Base-by-base conservation (phyloP, 2,329 filamentous ascomycete species). In the Colletotrichum sp. region DNA sequence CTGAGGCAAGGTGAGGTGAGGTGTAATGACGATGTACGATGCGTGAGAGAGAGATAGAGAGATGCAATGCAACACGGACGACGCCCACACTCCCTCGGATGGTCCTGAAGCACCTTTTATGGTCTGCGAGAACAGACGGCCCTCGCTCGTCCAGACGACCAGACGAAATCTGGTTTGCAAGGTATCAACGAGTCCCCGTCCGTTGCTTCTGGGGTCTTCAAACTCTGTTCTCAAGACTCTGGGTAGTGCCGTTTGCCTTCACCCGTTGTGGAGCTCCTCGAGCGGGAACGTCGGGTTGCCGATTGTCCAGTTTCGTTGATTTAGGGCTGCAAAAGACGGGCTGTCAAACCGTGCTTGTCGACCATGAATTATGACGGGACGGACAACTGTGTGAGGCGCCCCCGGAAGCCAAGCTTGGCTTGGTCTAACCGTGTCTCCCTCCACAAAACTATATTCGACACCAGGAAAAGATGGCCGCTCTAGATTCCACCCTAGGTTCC, bases 251-350 rank as follows among this genome's bases (percentile, higher is more conserved):
- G 70, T 73, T 76, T 73, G 73, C 52, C 60, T 36, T 28, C 52
- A 12, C 62, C 66, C 28, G 55, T 60, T 70, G 43, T 60, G n/a
- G n/a, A 52, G 64, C 48, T 68, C 58, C 73, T 69, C 64, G 10
- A 73, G 70, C 70, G 70, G 73, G 70, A 73, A 60, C 48, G 43
- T 75, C 56, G 64, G 70, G 38, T 61, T 73, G 34, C 26, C 58
- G n/a, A 26, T 61, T 67, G 26, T 38, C 43, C 30, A 55, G 56
- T 55, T 38, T 66, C 34, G 43, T 21, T 28, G 32, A 21, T 66
- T 61, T 76, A 73, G 48, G 73, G 73, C 58, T 62, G 58, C 58
- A 34, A 52, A 24, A 36, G 30, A 32, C 58, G 58, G 16, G 26
- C 70, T 73, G 64, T 38, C 32, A 68, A 24, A n/a, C 24, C 24